Evolutionary conservation across 2,329 filamentous ascomycete genomes (phyloP), one percentile per base, ranked within the genome.

Genomic region (Penicillium concentricum): DNA sequence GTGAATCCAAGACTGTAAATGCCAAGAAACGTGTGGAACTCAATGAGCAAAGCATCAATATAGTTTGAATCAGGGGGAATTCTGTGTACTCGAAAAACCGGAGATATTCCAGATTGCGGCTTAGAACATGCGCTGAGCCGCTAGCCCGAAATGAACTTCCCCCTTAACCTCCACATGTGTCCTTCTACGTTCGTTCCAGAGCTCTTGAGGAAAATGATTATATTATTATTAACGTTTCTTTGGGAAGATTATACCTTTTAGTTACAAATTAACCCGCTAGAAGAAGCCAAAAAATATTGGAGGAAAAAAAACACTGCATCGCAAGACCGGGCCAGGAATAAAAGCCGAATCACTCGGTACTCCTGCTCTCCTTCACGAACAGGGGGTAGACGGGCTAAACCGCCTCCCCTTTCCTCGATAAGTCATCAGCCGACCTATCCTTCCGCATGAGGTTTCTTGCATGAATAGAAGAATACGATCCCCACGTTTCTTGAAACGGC

Each of bases 41-140:
- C 16, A 52, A 41, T 42, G 42, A 42, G 35, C 16, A 39, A 55
- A 37, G 44, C 42, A 35, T 28, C 20, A 60, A 58, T 58, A 61
- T 56, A 60, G 48, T 66, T 65, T 58, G 38, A 15, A 47, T 58
- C 58, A 59, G 22, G 51, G 48, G 30, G 20, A 35, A 44, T 42
- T 38, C 15, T 41, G 34, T 34, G 38, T 45, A 12, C 22, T 39
- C 28, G 6, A 37, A 34, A 39, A 50, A 16, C 24, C 64, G 64
- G 64, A 61, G 58, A 34, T 61, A 55, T 66, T 64, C 44, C 64
- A 60, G 58, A 62, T 64, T 60, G 42, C 37, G 60, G 62, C 26
- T 60, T 64, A 62, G 62, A 57, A 58, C 51, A 38, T 39, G 12
- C 51, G 50, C 30, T 44, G 28, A 35, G 58, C 38, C 60, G 51